phyloP scores from a whole-genome alignment of 768 basidiomycete species.

The Serendipita sp. region DNA sequence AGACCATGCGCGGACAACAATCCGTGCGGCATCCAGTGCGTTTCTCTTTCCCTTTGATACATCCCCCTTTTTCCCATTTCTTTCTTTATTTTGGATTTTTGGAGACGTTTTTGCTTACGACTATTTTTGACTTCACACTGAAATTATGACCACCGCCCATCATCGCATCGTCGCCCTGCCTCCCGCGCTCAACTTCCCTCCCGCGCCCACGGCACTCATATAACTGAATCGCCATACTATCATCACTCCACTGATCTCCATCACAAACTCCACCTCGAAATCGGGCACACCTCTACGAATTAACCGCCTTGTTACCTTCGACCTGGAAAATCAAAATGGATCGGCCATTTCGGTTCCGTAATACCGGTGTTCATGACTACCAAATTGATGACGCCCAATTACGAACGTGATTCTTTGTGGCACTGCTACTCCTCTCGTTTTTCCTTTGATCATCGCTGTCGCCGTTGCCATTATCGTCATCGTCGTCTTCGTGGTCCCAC shows the following conservation, averaged over 20 bases:
- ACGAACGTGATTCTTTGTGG: neutral
- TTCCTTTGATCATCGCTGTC: neutral
- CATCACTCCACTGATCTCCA: too few species aligned
- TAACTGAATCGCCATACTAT: neutral
- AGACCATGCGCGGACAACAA: constrained; percentile 8
- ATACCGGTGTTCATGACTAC: constrained; percentile 10
- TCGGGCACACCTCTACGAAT: too few species aligned
- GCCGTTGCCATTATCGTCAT: neutral
- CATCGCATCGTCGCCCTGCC: neutral
- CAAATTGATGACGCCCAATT: neutral
- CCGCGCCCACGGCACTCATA: neutral
- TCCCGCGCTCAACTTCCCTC: neutral
- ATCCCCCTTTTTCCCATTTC: neutral
- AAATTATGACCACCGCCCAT: neutral
- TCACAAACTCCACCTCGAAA: too few species aligned
- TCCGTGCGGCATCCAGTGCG: constrained; percentile 15
- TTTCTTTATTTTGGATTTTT: neutral
- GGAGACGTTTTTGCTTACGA: neutral
- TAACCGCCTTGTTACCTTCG: too few species aligned
- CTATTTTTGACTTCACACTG: neutral
- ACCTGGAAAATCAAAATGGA: too few species aligned
- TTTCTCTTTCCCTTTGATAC: neutral
- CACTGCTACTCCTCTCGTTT: neutral
- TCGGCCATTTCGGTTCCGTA: neutral
- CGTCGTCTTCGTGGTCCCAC: neutral